phyloP scores from a whole-genome alignment of 2,329 filamentous ascomycete genomes.

The Colletotrichum abscissum region DNA sequence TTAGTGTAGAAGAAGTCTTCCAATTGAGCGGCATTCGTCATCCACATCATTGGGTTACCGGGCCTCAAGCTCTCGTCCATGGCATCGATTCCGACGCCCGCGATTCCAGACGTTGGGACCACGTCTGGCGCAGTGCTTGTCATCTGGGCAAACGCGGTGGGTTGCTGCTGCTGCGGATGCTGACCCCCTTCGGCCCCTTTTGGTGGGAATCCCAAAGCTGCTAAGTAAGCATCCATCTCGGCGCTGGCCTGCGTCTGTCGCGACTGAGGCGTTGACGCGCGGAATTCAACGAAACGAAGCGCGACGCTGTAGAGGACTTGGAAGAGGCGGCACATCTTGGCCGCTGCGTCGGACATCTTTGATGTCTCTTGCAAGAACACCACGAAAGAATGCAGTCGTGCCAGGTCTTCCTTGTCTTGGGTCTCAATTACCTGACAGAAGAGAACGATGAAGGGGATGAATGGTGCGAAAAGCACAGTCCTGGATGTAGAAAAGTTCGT shows the following conservation, averaged over 20 bases:
- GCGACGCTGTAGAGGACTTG: constrained; percentile 69
- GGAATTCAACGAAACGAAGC: constrained; percentile 68
- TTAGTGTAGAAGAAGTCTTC: constrained; percentile 53
- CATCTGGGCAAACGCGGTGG: constrained; percentile 27
- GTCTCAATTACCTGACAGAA: constrained; percentile 64
- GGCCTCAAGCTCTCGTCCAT: constrained; percentile 12
- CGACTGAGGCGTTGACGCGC: constrained; percentile 45
- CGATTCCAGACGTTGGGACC: not conserved
- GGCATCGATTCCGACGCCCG: not conserved
- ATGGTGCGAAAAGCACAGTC: constrained; percentile 61
- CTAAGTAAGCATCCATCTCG: constrained; percentile 63
- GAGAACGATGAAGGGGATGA: constrained; percentile 66
- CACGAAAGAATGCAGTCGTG: constrained; percentile 61
- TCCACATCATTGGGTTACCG: constrained; percentile 46
- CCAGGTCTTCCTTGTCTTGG: constrained; percentile 52
- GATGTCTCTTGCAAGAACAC: constrained; percentile 62
- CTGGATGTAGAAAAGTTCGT: constrained; percentile 38
- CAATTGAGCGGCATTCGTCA: constrained; percentile 49
- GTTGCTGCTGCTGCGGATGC: not conserved
- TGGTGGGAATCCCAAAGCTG: constrained; percentile 58
- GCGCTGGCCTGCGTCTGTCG: constrained; percentile 46
- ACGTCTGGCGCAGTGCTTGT: not conserved
- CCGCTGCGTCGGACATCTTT: constrained; percentile 58
- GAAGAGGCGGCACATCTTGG: constrained; percentile 67
- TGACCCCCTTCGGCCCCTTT: not conserved